Evolutionary conservation across 306 rosid species (phyloP).

Genomic region (Trichosanthes truncata): DNA sequence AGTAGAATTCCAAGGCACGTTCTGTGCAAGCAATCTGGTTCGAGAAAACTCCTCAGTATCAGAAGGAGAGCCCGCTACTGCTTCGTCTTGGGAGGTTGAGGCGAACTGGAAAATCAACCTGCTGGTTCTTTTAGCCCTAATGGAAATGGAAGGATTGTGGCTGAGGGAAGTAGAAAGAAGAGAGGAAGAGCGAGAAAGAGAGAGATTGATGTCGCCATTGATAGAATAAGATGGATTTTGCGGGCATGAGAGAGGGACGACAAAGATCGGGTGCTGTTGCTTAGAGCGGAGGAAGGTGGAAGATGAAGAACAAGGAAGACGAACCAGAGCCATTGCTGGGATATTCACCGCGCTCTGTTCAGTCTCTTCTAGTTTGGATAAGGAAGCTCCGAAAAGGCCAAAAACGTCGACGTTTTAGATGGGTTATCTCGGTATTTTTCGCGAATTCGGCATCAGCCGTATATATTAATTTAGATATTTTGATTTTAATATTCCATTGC

Average conservation of each 20-base stretch:
- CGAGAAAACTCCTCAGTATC: slow-evolving; percentile 35
- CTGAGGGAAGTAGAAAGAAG: slow-evolving; percentile 16
- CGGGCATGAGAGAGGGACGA: slow-evolving; percentile 14
- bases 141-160: slow-evolving; percentile 8
- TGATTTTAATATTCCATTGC: too few species aligned
- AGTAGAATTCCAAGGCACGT: slow-evolving; percentile 79
- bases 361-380: slow-evolving; percentile 6
- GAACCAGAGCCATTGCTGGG: slow-evolving; percentile 52
- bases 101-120: slow-evolving; percentile 25
- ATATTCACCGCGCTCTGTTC: neutral
- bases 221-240: slow-evolving; percentile 14
- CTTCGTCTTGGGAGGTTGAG: slow-evolving; percentile 40
- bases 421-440: neutral
- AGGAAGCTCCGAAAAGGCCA: neutral
- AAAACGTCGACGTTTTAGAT: slow-evolving; percentile 9
- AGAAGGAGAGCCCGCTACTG: slow-evolving; percentile 15
- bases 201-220: slow-evolving; percentile 16
- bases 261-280: slow-evolving; percentile 13
- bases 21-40: slow-evolving; percentile 71
- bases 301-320: slow-evolving; percentile 24
- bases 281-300: slow-evolving; percentile 17
- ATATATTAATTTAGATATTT: too few species aligned
- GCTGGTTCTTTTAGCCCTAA: slow-evolving; percentile 16
- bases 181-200: slow-evolving; percentile 17
- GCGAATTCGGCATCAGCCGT: neutral